A percentile compares a stretch with the other conserved stretches of the same genome.
These are phyloP conservation scores for Podaxis carcinomalis DNA, from an alignment of 768 basidiomycete species.

Conservation along the genomic window DNA sequence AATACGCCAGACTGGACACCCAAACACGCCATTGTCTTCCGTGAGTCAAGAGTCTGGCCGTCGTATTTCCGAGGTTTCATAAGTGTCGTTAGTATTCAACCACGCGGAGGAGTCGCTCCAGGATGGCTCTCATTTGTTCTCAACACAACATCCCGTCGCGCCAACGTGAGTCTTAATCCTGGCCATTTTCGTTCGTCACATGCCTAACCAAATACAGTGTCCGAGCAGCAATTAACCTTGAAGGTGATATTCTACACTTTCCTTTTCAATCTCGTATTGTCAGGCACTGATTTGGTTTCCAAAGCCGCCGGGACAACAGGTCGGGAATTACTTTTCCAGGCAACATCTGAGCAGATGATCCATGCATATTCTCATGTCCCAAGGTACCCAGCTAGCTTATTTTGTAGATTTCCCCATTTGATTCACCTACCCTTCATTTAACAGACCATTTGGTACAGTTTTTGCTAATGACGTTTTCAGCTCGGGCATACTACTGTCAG, in stretches of 20 bases:
- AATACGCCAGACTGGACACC: conserved; percentile 68
- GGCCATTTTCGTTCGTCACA: neutral
- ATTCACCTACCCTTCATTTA: neutral
- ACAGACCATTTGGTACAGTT: conserved; percentile 81
- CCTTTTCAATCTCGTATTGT: neutral
- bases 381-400: conserved; percentile 34
- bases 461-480: conserved; percentile 91
- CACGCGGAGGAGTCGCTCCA: conserved; percentile 93
- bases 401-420: neutral
- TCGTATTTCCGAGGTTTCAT: neutral
- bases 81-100: conserved; percentile 70
- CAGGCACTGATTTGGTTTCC: neutral
- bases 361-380: conserved; percentile 84
- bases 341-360: conserved; percentile 93
- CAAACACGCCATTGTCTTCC: conserved; percentile 73
- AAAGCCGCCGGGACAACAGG: conserved; percentile 84
- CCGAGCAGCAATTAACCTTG: conserved; percentile 84
- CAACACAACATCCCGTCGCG: conserved; percentile 80
- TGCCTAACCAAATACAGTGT: conserved; percentile 44
- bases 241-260: conserved; percentile 45
- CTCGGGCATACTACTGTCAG: conserved; percentile 85
- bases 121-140: conserved; percentile 90
- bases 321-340: conserved; percentile 91
- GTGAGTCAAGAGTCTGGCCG: conserved; percentile 42
- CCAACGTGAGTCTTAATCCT: conserved; percentile 48